Evolutionary conservation across 2,329 filamentous ascomycete species (phyloP).

Genomic region (Paramyrothecium roridum): DNA sequence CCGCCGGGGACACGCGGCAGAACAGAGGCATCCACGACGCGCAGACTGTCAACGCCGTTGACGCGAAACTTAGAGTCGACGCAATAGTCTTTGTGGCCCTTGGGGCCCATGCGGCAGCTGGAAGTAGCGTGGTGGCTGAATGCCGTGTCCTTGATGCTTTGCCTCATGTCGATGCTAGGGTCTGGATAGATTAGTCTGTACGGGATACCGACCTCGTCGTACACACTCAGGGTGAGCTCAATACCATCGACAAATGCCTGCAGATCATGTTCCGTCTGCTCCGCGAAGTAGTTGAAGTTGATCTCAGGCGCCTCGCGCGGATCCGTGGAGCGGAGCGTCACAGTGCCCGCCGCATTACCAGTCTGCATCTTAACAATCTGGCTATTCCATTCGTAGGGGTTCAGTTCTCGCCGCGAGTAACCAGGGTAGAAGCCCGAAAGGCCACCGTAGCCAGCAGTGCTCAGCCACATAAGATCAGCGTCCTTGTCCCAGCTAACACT

Average conservation of each 20-base stretch:
- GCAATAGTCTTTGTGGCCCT: slow-evolving; percentile 49
- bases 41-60: slow-evolving; percentile 46
- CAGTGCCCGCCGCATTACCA: slow-evolving; percentile 56
- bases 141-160: slow-evolving; percentile 44
- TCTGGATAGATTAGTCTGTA: slow-evolving; percentile 2
- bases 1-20: slow-evolving; percentile 33
- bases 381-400: not conserved
- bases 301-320: slow-evolving; percentile 61
- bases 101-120: slow-evolving; percentile 52
- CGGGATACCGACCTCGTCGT: not conserved
- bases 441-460: no score
- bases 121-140: slow-evolving; percentile 58
- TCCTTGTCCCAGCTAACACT: not conserved
- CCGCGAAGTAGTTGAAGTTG: slow-evolving; percentile 55
- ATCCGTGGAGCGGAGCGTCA: slow-evolving; percentile 55
- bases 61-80: slow-evolving; percentile 55
- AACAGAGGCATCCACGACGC: slow-evolving; percentile 58
- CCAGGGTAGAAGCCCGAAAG: not conserved
- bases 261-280: not conserved
- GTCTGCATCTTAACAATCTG: slow-evolving; percentile 40
- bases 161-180: slow-evolving; percentile 27
- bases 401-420: not conserved
- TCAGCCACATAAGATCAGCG: not conserved
- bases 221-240: not conserved
- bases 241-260: not conserved